These are phyloP conservation scores for Neurospora sp. DNA, from an alignment of 2,329 filamentous ascomycete species.

Conservation along the genomic window DNA sequence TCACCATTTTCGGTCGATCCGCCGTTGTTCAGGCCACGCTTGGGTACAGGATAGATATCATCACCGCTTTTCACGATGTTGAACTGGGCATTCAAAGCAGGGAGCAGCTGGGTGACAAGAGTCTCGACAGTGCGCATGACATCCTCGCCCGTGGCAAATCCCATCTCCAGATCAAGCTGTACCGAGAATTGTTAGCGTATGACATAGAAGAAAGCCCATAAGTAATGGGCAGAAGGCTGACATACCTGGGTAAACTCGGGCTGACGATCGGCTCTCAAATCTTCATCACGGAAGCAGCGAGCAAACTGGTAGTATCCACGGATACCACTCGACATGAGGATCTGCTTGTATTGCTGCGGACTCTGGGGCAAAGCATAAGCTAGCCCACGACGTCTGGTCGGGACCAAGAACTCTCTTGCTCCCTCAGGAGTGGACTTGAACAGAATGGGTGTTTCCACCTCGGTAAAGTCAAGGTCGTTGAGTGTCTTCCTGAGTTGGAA, in stretches of 20 bases:
- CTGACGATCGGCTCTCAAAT: constrained; percentile 82
- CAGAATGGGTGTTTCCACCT: constrained; percentile 85
- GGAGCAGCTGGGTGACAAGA: constrained; percentile 47
- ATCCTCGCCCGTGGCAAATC: constrained; percentile 63
- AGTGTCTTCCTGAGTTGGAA: constrained; percentile 37
- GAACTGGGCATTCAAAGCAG: constrained; percentile 32
- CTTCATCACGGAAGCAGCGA: constrained; percentile 90
- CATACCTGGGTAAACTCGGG: constrained; percentile 87
- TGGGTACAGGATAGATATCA: constrained; percentile 19
- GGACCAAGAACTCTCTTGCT: constrained; percentile 87
- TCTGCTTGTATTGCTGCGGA: constrained; percentile 97
- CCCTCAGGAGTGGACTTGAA: constrained; percentile 98
- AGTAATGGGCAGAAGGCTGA: background rate
- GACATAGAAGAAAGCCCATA: too few species aligned
- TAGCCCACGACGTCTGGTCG: constrained; percentile 62
- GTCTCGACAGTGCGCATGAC: constrained; percentile 51
- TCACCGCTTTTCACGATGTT: constrained; percentile 22
- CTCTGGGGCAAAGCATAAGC: constrained; percentile 93
- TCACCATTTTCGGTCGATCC: background rate
- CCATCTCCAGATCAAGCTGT: constrained; percentile 87
- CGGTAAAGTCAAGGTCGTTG: constrained; percentile 50
- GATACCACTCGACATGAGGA: constrained; percentile 86
- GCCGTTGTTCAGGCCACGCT: background rate
- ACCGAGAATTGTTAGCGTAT: constrained; percentile 2
- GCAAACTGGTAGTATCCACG: constrained; percentile 84